Evolutionary conservation across 257 asterid genomes (phyloP).

Genomic region (Scutellaria barbata): DNA sequence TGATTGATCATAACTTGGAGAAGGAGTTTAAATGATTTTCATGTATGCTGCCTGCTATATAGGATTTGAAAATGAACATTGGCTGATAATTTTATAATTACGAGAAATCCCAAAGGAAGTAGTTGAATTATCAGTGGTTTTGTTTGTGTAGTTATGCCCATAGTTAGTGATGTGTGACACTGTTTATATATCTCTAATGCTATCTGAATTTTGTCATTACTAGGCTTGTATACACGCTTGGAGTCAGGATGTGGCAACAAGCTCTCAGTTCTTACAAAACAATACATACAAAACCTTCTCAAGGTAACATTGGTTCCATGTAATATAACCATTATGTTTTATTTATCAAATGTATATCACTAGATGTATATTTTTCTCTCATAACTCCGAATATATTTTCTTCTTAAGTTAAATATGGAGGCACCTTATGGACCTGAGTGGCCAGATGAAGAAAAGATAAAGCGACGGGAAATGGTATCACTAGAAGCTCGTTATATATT

Average conservation of each 20-base stretch:
- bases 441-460: conserved; percentile 83
- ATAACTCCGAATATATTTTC: conserved; percentile 23
- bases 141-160: not conserved
- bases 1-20: no score
- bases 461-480: conserved; percentile 82
- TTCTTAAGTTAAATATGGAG: conserved; percentile 75
- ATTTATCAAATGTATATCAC: not conserved
- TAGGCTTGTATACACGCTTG: conserved; percentile 63
- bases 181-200: not conserved
- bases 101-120: conserved; percentile 11
- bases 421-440: conserved; percentile 84
- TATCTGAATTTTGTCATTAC: conserved; percentile 12
- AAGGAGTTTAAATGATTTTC: conserved; percentile 1
- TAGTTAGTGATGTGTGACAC: not conserved
- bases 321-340: not conserved
- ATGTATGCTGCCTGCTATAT: not conserved
- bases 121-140: not conserved
- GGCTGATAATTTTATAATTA: not conserved
- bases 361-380: not conserved
- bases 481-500: conserved; percentile 79
- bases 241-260: conserved; percentile 71
- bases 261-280: conserved; percentile 61
- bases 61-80: not conserved
- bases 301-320: conserved; percentile 51
- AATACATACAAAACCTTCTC: conserved; percentile 67